These are phyloP conservation scores for Candida ponderosae DNA, from an alignment of 805 yeast genomes.

Conservation along the genomic window DNA sequence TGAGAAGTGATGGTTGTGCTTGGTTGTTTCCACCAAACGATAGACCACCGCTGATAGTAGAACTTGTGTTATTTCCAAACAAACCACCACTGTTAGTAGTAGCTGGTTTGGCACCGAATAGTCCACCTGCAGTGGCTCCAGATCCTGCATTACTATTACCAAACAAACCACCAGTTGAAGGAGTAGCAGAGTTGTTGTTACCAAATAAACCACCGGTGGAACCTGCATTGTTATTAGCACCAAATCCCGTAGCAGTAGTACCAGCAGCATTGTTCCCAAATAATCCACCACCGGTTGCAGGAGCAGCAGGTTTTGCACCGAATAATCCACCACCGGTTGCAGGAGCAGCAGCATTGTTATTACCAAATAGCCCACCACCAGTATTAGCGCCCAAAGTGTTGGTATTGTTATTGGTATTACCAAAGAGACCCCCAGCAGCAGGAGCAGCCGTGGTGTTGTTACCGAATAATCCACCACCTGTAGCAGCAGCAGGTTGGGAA, in stretches of 20 bases:
- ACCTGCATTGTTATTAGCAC: conserved; percentile 12
- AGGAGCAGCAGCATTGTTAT: conserved; percentile 8
- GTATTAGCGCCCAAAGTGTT: conserved; percentile 6
- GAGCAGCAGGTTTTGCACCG: conserved; percentile 20
- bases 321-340: conserved; percentile 31
- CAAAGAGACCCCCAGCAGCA: conserved; percentile 9
- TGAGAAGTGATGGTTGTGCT: conserved; percentile 1
- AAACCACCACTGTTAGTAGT: conserved; percentile 29
- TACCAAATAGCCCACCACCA: conserved; percentile 24
- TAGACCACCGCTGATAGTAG: conserved; percentile 30
- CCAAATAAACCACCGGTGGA: conserved; percentile 18
- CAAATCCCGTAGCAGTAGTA: conserved; percentile 12
- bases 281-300: conserved; percentile 6
- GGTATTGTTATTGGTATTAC: conserved; percentile 15
- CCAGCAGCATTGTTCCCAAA: conserved; percentile 9
- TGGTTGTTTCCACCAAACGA: conserved; percentile 25
- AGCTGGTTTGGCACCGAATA: conserved; percentile 30
- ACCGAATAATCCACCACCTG: conserved; percentile 21
- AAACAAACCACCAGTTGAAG: conserved; percentile 27
- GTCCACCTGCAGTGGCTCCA: conserved; percentile 23
- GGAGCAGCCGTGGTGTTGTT: conserved; percentile 14
- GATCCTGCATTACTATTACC: conserved; percentile 25
- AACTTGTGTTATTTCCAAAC: conserved; percentile 25
- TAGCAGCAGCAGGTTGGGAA: conserved; percentile 18
- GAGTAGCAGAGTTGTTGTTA: conserved; percentile 7